phyloP scores from a whole-genome alignment of 2,329 filamentous ascomycete genomes.

The Trichoderma sp. region DNA sequence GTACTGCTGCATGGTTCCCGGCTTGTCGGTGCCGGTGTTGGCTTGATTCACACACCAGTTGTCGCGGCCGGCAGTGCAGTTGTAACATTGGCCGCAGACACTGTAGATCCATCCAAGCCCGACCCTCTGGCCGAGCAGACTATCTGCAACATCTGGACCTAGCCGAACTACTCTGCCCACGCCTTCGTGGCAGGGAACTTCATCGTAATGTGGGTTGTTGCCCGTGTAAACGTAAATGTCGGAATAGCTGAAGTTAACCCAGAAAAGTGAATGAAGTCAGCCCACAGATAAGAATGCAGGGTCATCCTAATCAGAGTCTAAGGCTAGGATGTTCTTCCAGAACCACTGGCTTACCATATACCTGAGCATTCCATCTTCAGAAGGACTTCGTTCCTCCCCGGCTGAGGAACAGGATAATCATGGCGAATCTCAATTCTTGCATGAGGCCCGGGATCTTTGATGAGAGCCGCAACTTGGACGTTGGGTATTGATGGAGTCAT shows the following conservation, averaged over 20 bases:
- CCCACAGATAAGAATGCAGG: no score
- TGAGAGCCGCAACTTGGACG: slow-evolving; percentile 3
- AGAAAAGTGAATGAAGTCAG: neutral
- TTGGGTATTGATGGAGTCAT: neutral
- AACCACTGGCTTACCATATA: neutral
- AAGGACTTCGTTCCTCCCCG: slow-evolving; percentile 10
- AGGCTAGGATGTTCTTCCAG: neutral
- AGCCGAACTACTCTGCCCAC: slow-evolving; percentile 1
- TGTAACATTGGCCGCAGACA: slow-evolving; percentile 15
- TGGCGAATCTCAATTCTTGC: neutral
- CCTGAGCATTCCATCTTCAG: slow-evolving; percentile 22
- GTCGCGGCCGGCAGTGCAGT: slow-evolving; percentile 1
- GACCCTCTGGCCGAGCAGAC: slow-evolving; percentile 8
- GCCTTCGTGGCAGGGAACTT: slow-evolving; percentile 12
- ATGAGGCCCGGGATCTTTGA: slow-evolving; percentile 12
- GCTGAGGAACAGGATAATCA: slow-evolving; percentile 11
- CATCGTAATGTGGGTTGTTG: neutral
- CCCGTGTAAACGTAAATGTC: slow-evolving; percentile 9
- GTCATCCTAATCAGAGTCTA: neutral
- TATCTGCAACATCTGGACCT: neutral
- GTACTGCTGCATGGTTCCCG: slow-evolving; percentile 16
- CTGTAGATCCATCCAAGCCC: slow-evolving; percentile 15
- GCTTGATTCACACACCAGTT: slow-evolving; percentile 14
- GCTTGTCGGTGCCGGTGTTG: slow-evolving; percentile 13
- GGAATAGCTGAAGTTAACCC: neutral